Evolutionary conservation across 441 rosid genomes (phyloP).

Genomic region (Mallotus repandus): DNA sequence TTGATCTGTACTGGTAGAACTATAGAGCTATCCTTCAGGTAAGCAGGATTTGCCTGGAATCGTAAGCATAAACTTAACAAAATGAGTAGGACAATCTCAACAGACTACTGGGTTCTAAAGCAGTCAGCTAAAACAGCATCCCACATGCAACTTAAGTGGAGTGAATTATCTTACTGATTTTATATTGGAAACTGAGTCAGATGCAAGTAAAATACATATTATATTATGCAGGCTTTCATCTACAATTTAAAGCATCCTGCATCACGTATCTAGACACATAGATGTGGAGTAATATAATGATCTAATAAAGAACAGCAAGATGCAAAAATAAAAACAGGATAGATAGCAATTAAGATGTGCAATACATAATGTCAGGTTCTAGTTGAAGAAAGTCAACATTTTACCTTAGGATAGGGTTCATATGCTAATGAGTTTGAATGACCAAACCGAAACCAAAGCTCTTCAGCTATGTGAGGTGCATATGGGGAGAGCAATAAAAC

Average conservation of each 20-base stretch:
- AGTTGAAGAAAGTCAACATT: not conserved
- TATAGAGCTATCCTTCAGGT: slow-evolving; percentile 61
- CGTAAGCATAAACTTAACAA: slow-evolving; percentile 3
- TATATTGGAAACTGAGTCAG: too few species aligned
- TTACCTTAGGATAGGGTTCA: slow-evolving; percentile 72
- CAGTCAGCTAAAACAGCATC: too few species aligned
- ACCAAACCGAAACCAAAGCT: slow-evolving; percentile 89
- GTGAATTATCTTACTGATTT: too few species aligned
- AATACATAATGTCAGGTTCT: not conserved
- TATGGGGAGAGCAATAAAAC: slow-evolving; percentile 84
- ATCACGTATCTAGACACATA: too few species aligned
- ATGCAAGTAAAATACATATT: too few species aligned
- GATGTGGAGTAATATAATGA: not conserved
- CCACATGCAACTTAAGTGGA: too few species aligned
- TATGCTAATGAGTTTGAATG: slow-evolving; percentile 64
- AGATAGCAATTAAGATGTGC: not conserved
- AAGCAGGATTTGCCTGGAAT: slow-evolving; percentile 62
- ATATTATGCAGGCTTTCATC: too few species aligned
- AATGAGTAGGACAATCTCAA: not conserved
- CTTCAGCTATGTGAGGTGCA: slow-evolving; percentile 96
- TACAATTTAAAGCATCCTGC: not conserved
- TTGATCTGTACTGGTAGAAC: slow-evolving; percentile 91
- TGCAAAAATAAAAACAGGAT: not conserved
- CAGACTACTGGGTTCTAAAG: too few species aligned
- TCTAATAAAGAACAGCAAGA: not conserved